Base-by-base conservation (phyloP, 2,329 filamentous ascomycete species). In the Aspergillus chevalieri region DNA sequence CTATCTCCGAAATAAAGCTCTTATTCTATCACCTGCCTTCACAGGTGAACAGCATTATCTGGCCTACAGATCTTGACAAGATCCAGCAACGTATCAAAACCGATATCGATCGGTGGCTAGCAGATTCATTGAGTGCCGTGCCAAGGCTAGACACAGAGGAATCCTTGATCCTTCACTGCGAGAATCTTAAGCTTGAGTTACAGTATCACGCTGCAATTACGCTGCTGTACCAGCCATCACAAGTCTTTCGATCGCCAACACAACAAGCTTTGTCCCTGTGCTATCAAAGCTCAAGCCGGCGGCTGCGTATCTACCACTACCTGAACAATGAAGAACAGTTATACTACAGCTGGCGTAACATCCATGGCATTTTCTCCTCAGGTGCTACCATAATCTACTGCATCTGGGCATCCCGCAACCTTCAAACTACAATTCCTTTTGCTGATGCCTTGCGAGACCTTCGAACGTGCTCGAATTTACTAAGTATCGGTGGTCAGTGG, bases 401-500 rank as follows among this genome's bases (percentile, higher is more conserved):
- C 8, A 63, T 70, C 39, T 71, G 66, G 64, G 67, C 65, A 0
- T 71, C 65, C 0, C 46, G 46, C 2, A 58, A 65, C 1, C 56
- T 69, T 1, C 58, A 60, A 10, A 53, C 50, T 0, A 59, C 59
- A 8, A 46, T 60, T 3, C 53, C 60, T 1, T 54, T 64, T 21
- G 34, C 55, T 6, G 55, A 57, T 9, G 47, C 61, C 3, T 50
- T 62, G n/a, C 56, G 56, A 6, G 58, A 63, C 45, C 50, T 64
- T 6, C 60, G 68, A 6, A 62, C 56, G 0, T 71, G 67, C 39
- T 69, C 68, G 0, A 71, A 62, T 38, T 59, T 71, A 3, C 59
- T 72, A 3, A 68, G 64, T n/a, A 60, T 69, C 14, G 69, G 68
- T 3, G 66, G 69, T 3, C 68, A 71, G 47, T 72, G 68, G 68